Percentiles rank a stretch among this genome's conserved stretches.
Conservation (phyloP, 2,329 filamentous ascomycete genomes). For the Botryotinia convoluta region DNA sequence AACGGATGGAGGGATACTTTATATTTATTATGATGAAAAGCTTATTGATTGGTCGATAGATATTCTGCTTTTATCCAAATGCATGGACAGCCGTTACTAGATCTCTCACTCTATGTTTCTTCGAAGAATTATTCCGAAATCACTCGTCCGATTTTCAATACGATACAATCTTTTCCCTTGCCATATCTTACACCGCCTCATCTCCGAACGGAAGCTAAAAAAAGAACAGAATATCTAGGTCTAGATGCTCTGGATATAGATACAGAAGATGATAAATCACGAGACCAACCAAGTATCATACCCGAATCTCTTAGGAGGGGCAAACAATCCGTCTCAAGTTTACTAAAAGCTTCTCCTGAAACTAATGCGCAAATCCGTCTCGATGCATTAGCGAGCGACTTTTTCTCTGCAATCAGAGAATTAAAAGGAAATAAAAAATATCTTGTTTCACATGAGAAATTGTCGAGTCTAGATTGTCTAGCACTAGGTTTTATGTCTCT, state of each 20-base stretch:
- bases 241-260: slow-evolving; percentile 67
- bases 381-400: slow-evolving; percentile 66
- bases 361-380: slow-evolving; percentile 73
- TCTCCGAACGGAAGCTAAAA: slow-evolving; percentile 67
- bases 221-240: slow-evolving; percentile 66
- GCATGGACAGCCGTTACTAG: slow-evolving; percentile 73
- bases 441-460: slow-evolving; percentile 51
- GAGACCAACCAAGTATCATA: slow-evolving; percentile 38
- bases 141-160: slow-evolving; percentile 78
- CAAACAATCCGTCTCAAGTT: slow-evolving; percentile 51
- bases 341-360: slow-evolving; percentile 64
- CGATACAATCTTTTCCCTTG: slow-evolving; percentile 78
- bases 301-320: slow-evolving; percentile 36
- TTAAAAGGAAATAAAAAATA: slow-evolving; percentile 56
- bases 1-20: background rate
- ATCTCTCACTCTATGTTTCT: slow-evolving; percentile 86
- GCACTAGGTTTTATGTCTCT: slow-evolving; percentile 76
- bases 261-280: slow-evolving; percentile 39
- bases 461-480: slow-evolving; percentile 73
- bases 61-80: slow-evolving; percentile 68
- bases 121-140: slow-evolving; percentile 78
- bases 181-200: slow-evolving; percentile 82
- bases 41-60: slow-evolving; percentile 39
- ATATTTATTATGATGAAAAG: background rate
- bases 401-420: slow-evolving; percentile 68